Percentiles rank a stretch among this genome's conserved stretches.
These are phyloP conservation scores for Pholiota molesta DNA, from an alignment of 768 basidiomycete genomes.

Conservation along the genomic window DNA sequence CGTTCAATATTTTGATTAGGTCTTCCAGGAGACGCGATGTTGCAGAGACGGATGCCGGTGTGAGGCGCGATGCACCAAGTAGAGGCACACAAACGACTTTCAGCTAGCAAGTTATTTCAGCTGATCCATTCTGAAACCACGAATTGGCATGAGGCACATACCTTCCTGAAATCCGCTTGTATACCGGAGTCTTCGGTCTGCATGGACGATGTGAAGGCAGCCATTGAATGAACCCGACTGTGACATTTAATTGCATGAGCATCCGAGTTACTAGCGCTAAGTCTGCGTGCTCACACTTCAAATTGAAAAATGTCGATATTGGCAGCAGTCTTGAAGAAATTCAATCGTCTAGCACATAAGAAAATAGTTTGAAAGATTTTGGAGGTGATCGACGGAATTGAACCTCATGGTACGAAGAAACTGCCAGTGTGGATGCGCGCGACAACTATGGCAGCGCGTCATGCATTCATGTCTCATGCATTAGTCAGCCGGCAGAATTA, in stretches of 20 bases:
- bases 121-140: background rate
- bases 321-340: no score
- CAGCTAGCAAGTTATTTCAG: constrained; percentile 33
- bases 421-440: no score
- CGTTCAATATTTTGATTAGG: constrained; percentile 51
- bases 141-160: constrained; percentile 6
- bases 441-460: background rate
- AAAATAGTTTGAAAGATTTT: background rate
- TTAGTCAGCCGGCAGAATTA: constrained; percentile 1
- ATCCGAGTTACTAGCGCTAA: background rate
- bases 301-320: background rate
- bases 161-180: constrained; percentile 27
- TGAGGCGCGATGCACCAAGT: constrained; percentile 68
- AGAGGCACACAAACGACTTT: constrained; percentile 85
- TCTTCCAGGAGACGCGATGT: constrained; percentile 56
- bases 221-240: background rate
- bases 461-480: background rate
- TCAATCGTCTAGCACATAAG: background rate
- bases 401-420: no score
- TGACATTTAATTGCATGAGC: background rate
- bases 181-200: constrained; percentile 8
- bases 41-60: constrained; percentile 50
- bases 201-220: constrained; percentile 7
- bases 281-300: no score
- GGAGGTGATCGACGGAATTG: background rate